A percentile compares a stretch with the other conserved stretches of the same genome.
Conservation (phyloP, 352 stramenopile genomes). For the Phytophthora cactorum region DNA sequence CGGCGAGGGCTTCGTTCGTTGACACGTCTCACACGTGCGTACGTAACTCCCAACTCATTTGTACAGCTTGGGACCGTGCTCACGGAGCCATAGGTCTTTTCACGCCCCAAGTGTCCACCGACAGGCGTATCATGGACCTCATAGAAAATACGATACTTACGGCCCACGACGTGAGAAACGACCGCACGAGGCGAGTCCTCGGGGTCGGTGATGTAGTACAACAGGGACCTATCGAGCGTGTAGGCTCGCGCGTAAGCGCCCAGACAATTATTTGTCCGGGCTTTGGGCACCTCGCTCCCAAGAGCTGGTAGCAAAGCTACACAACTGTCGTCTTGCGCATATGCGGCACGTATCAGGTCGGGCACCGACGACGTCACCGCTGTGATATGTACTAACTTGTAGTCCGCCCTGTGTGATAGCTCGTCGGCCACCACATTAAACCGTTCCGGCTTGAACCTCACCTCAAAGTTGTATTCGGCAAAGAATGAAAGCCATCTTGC, state of each 20-base stretch:
- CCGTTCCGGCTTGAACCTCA: slow-evolving; percentile 31
- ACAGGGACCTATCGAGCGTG: not conserved
- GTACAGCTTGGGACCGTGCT: not conserved
- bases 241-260: not conserved
- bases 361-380: slow-evolving; percentile 5
- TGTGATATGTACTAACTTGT: slow-evolving; percentile 21
- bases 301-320: slow-evolving; percentile 1
- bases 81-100: not conserved
- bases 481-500: slow-evolving; percentile 38
- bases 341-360: not conserved
- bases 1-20: too few species aligned
- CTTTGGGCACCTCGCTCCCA: not conserved
- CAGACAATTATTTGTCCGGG: not conserved
- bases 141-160: not conserved
- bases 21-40: too few species aligned
- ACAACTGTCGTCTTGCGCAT: not conserved
- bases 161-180: not conserved
- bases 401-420: slow-evolving; percentile 23
- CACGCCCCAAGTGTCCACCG: too few species aligned
- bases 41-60: not conserved
- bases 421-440: slow-evolving; percentile 23
- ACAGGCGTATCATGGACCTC: not conserved
- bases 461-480: slow-evolving; percentile 32
- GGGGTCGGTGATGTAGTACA: not conserved
- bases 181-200: not conserved